Base-by-base conservation (phyloP, 1,284 basidiomycete species). In the Boletus semigastroideus region DNA sequence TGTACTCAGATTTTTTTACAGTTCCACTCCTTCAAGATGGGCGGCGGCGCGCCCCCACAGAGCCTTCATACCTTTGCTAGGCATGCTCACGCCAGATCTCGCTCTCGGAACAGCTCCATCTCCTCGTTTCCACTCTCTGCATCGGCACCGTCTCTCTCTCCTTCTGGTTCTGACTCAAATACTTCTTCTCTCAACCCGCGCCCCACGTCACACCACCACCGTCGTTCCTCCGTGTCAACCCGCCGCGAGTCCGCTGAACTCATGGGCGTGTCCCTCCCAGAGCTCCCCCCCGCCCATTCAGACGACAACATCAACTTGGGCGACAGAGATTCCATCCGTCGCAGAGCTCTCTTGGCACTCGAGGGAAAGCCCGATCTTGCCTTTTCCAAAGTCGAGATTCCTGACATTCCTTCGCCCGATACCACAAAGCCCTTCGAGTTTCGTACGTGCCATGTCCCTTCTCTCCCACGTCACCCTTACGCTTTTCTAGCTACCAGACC, bases 141-240 rank as follows among this genome's bases (percentile, higher is more conserved):
- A 1, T 49, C 48, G 7, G 61, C 67, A 11, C 53, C 59, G 43
- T 64, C 68, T 53, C 49, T 62, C 55, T 30, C 66, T 59, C 64
- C 57, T 62, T 69, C 64, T 41, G 5, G 31, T 11, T 64, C 67
- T 56, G 75, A 79, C 51, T 57, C 66, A 53, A 56, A 64, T 50
- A 61, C 66, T 54, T 54, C 62, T 53, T 54, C 62, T 53, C 56
- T 67, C 28, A 37, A 37, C 36, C 36, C 36, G 61, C 86, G 87
- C 48, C 68, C 67, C 31, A 80, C 78, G 58, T 91, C 88, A 1
- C 88, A 91, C 61, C 89, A 92, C 60, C 80, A 81, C 28, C 85
- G 89, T 46, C 80, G 83, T 41, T 92, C 90, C 3, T 91, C 89
- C n/a, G 87, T 92, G 25, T 91, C 89, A 4, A 92, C 90, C 33